Base-by-base conservation (phyloP, 805 yeast genomes). In the Lipomyces japonicus region DNA sequence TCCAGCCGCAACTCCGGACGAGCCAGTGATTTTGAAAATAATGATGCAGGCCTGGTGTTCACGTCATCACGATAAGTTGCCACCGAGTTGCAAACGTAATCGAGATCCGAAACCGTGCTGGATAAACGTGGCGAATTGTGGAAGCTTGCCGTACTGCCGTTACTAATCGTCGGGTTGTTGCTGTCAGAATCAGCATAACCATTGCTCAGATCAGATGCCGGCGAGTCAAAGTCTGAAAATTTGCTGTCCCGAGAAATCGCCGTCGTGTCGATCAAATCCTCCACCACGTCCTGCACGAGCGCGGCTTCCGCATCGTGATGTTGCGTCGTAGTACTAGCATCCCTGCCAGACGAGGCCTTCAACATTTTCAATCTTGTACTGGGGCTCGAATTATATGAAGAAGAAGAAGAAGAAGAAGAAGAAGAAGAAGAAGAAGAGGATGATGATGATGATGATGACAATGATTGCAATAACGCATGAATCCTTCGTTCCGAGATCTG, bases 261-360 rank as follows among this genome's bases (percentile, higher is more conserved):
- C n/a, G n/a, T n/a, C n/a, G n/a, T n/a, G n/a, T n/a, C n/a, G 16
- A 56, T 18, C 21, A 59, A 9, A 24, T 51, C 51, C 35, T 58
- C 63, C 7, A 58, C 50, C 4, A 51, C 49, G 7, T 48, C 49
- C 32, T 51, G 61, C 32, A 51, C 31, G 14, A 56, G 19, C 25
- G 37, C 31, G n/a, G 59, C 50, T 32, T 47, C 50, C 7, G 41
- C n/a, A 12, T 46, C 45, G 22, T 31, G 35, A 23, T 39, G 54
- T n/a, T n/a, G n/a, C n/a, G n/a, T n/a, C n/a, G n/a, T n/a, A n/a
- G n/a, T n/a, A n/a, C n/a, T n/a, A n/a, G n/a, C n/a, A 3, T n/a
- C 26, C 26, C 5, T 23, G n/a, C 18, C 16, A 10, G 24, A 12
- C 25, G 34, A 9, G 50, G 32, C 4, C 12, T 9, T 30, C 32